phyloP scores from a whole-genome alignment of 1,139 yeast species.

The Pneumocystis wakefieldiae region DNA sequence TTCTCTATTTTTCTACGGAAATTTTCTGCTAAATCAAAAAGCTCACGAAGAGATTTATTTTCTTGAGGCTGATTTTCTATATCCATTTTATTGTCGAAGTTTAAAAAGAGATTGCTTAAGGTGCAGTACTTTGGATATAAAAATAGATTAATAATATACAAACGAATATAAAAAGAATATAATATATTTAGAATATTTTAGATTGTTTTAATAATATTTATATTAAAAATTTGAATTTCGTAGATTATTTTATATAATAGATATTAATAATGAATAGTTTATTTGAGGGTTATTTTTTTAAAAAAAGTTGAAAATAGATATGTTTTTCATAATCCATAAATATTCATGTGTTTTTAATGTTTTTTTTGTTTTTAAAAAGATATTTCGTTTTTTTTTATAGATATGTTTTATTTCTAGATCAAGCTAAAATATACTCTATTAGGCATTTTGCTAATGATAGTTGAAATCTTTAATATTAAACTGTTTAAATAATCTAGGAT shows the following conservation, averaged over 20 bases:
- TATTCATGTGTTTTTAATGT: not conserved
- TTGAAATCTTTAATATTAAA: not conserved
- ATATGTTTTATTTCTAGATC: not conserved
- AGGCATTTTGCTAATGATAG: not conserved
- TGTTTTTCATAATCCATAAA: not conserved
- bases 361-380: not conserved
- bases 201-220: not conserved
- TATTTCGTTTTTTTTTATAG: not conserved
- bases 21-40: not conserved
- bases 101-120: not conserved
- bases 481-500: not conserved
- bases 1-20: not conserved
- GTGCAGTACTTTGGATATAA: not conserved
- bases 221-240: not conserved
- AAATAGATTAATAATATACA: not conserved
- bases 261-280: not conserved
- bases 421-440: not conserved
- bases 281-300: not conserved
- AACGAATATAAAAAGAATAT: not conserved
- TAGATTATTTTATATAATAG: not conserved
- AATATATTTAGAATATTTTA: not conserved
- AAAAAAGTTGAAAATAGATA: not conserved
- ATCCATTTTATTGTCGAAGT: not conserved
- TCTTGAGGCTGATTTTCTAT: not conserved
- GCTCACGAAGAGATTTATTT: not conserved